Evolutionary conservation across 2,329 filamentous ascomycete species (phyloP), one percentile per base, ranked within the genome.

Genomic region (Alternaria alternata): DNA sequence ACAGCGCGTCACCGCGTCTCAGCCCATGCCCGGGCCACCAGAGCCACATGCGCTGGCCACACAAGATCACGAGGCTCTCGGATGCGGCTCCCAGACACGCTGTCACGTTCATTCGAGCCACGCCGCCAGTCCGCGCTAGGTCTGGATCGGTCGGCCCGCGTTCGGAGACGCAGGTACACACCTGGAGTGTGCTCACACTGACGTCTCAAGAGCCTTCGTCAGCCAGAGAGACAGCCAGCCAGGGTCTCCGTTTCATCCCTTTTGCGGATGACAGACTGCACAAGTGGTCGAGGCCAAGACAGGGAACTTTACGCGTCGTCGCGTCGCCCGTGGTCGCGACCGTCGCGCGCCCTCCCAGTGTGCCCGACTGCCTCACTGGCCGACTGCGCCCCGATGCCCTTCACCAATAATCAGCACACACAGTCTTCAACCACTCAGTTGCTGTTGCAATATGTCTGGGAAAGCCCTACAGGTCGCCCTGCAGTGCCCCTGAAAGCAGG

Each of bases 91-190:
- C 69, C 59, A 61, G 60, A 69, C 66, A 68, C 60, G 61, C 62
- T 68, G 65, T 70, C 61, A 65, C 66, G 61, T 64, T 62, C 54
- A 54, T 18, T 62, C 48, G 57, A 60, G 65, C 65, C 66, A 68
- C 63, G 61, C 66, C 65, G 49, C 32, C 51, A 38, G 46, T 51
- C 38, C 18, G 30, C 44, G 32, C 41, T 38, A 18, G n/a, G 38
- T 44, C 36, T 34, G 28, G 22, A 36, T 47, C 58, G 36, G 43
- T 57, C 58, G 58, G 58, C 42, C 54, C 58, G 54, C 58, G 24
- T 41, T 59, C 61, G 41, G 36, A 20, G 47, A 75, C 65, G 72
- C 72, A 76, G 72, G 72, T 71, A 75, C 73, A 63, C 26, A 16
- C 28, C 36, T 61, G 48, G 38, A 47, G 47, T 41, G 51, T 52